A percentile compares a stretch with the other conserved stretches of the same genome.
These are phyloP conservation scores for Botrytis pseudocinerea DNA, from an alignment of 2,329 filamentous ascomycete genomes.

Conservation along the genomic window DNA sequence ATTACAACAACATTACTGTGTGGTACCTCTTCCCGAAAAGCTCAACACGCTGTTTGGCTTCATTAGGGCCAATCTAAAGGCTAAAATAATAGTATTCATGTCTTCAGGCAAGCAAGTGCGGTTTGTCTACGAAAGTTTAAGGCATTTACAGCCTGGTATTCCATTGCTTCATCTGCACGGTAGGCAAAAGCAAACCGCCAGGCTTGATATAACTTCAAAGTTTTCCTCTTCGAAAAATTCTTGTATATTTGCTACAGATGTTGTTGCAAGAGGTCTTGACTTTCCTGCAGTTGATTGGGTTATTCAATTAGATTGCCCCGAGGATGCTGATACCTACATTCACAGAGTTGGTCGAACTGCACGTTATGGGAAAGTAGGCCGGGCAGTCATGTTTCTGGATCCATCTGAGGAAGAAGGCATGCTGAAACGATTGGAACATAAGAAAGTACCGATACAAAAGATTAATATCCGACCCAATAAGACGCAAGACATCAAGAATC, in stretches of 20 bases:
- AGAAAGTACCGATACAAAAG: slow-evolving; percentile 83
- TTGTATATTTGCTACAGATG: slow-evolving; percentile 93
- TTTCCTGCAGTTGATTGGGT: slow-evolving; percentile 98
- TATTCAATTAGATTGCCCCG: slow-evolving; percentile 95
- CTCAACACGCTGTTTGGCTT: slow-evolving; percentile 92
- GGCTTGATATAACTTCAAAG: slow-evolving; percentile 81
- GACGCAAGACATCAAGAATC: slow-evolving; percentile 79
- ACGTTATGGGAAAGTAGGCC: slow-evolving; percentile 84
- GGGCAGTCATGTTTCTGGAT: slow-evolving; percentile 87
- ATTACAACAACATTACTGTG: slow-evolving; percentile 87
- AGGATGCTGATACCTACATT: slow-evolving; percentile 97
- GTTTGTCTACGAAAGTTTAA: slow-evolving; percentile 91
- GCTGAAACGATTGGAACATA: slow-evolving; percentile 78
- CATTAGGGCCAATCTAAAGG: slow-evolving; percentile 84
- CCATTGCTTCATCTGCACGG: slow-evolving; percentile 91
- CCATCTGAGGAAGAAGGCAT: slow-evolving; percentile 93
- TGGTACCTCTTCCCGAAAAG: slow-evolving; percentile 84
- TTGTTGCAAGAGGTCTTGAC: slow-evolving; percentile 90
- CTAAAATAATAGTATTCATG: slow-evolving; percentile 93
- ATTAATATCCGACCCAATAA: slow-evolving; percentile 90
- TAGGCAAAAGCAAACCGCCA: slow-evolving; percentile 85
- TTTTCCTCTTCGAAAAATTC: slow-evolving; percentile 80
- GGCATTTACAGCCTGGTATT: slow-evolving; percentile 91
- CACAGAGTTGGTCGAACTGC: slow-evolving; percentile 93
- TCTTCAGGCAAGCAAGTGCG: slow-evolving; percentile 95